Evolutionary conservation across 768 basidiomycete species (phyloP).

Genomic region (Collybia nuda): DNA sequence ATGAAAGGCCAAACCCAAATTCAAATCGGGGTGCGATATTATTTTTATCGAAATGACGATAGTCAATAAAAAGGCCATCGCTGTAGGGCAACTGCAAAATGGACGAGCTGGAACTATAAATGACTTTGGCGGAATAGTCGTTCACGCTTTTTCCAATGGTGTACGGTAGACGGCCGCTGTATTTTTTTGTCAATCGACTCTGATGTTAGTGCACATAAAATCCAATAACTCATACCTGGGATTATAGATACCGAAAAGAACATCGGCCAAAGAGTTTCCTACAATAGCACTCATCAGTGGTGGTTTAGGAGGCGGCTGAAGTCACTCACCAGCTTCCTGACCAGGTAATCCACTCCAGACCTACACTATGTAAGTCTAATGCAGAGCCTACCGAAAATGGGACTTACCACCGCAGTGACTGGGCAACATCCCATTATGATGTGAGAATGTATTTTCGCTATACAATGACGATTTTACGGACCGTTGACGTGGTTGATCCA

Average conservation of each 20-base stretch:
- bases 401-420: conserved; percentile 38
- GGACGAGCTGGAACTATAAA: conserved; percentile 31
- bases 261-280: conserved; percentile 58
- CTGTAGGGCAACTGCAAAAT: conserved; percentile 53
- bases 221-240: conserved; percentile 39
- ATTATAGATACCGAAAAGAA: conserved; percentile 60
- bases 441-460: too few species aligned
- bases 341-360: conserved; percentile 59
- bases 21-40: conserved; percentile 47
- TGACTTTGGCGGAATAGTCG: conserved; percentile 60
- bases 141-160: conserved; percentile 42
- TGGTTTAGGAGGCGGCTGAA: neutral
- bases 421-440: neutral
- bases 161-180: conserved; percentile 43
- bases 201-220: neutral
- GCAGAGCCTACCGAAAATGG: too few species aligned
- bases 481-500: conserved; percentile 59
- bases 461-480: conserved; percentile 5
- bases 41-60: conserved; percentile 54
- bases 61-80: conserved; percentile 59
- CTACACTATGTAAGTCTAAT: conserved; percentile 3
- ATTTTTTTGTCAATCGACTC: neutral
- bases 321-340: conserved; percentile 53
- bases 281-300: conserved; percentile 5
- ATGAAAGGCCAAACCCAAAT: conserved; percentile 54